A percentile compares a stretch with the other conserved stretches of the same genome.
phyloP scores from a whole-genome alignment of 169 alveolate species.

The Cryptosporidium bovis region DNA sequence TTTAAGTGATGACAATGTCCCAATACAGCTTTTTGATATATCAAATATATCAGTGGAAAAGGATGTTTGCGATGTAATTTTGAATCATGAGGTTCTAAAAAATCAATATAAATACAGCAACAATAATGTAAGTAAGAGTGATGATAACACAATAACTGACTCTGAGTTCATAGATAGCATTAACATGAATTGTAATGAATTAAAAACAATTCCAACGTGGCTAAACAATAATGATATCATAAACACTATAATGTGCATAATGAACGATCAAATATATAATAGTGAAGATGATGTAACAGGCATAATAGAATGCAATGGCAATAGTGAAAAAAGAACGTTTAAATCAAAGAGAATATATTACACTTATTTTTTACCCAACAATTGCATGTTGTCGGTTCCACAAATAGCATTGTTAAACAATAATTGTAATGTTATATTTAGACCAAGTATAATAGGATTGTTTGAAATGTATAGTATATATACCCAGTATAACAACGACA shows the following conservation, averaged over 20 bases:
- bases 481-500: constrained; percentile 39
- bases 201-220: constrained; percentile 65
- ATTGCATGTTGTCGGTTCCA: constrained; percentile 49
- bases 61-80: constrained; percentile 1
- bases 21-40: constrained; percentile 59
- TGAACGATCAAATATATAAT: constrained; percentile 4
- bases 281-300: constrained; percentile 11
- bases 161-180: constrained; percentile 4
- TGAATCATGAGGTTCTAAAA: constrained; percentile 43
- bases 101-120: constrained; percentile 1
- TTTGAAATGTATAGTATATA: constrained; percentile 50
- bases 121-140: not conserved
- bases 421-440: constrained; percentile 34
- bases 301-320: not conserved
- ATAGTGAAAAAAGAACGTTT: not conserved
- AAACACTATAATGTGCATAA: constrained; percentile 29
- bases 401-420: constrained; percentile 51
- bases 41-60: constrained; percentile 23
- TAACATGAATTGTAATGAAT: constrained; percentile 22
- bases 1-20: constrained; percentile 39
- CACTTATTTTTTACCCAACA: constrained; percentile 49
- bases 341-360: constrained; percentile 45
- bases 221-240: constrained; percentile 36
- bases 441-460: constrained; percentile 61
- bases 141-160: not conserved